Evolutionary conservation across 2,329 filamentous ascomycete species (phyloP).

Genomic region (Cadophora sp.): DNA sequence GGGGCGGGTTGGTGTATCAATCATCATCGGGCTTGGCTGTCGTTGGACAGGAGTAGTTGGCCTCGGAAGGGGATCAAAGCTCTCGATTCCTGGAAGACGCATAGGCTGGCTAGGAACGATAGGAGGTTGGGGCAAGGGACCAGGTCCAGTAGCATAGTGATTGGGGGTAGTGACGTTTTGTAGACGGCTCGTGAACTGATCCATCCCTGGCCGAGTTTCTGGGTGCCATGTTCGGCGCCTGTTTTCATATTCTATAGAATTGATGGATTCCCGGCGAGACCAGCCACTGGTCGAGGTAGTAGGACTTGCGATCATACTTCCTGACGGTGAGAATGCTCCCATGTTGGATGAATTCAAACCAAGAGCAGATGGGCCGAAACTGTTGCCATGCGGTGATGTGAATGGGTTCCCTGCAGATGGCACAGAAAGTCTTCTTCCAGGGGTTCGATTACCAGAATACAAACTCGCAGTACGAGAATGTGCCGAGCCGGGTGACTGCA

Average conservation of each 20-base stretch:
- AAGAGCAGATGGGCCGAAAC: constrained; percentile 63
- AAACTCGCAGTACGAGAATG: constrained; percentile 75
- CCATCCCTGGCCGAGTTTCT: constrained; percentile 61
- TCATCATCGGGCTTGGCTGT: constrained; percentile 77
- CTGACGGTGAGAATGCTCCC: constrained; percentile 60
- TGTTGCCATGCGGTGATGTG: constrained; percentile 64
- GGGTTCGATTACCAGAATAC: constrained; percentile 69
- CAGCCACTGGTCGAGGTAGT: constrained; percentile 63
- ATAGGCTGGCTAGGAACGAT: constrained; percentile 41
- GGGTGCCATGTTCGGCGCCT: constrained; percentile 91
- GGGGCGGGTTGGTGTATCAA: constrained; percentile 57
- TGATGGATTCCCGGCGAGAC: constrained; percentile 69
- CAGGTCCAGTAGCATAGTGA: constrained; percentile 52
- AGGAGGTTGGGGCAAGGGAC: constrained; percentile 36
- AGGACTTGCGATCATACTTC: constrained; percentile 70
- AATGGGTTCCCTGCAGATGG: constrained; percentile 80
- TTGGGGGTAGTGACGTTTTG: constrained; percentile 77
- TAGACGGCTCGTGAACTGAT: constrained; percentile 67
- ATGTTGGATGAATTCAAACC: constrained; percentile 61
- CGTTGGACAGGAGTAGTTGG: constrained; percentile 68
- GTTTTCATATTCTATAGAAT: constrained; percentile 75
- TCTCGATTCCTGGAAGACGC: constrained; percentile 86
- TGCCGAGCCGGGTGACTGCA: constrained; percentile 75
- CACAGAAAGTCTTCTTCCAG: constrained; percentile 80
- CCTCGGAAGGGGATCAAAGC: constrained; percentile 79